A percentile compares a stretch with the other conserved stretches of the same genome.
Evolutionary conservation across 257 asterid genomes (phyloP).

Genomic region (Schizonepeta tenuifolia): DNA sequence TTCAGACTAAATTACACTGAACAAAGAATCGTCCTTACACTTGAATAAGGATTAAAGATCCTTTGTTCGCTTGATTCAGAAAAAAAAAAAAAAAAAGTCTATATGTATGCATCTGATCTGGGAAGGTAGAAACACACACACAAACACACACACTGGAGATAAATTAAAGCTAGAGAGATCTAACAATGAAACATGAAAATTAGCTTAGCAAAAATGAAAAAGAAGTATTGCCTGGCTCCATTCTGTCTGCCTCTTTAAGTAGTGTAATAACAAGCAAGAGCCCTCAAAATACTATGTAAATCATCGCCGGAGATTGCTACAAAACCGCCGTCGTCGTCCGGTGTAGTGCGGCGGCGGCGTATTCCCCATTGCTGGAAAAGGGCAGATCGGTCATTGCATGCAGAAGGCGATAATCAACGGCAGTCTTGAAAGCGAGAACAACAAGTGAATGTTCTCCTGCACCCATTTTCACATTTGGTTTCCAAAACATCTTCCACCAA

Average conservation of each 20-base stretch:
- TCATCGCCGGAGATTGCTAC: conserved; percentile 33
- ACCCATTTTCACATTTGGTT: conserved; percentile 42
- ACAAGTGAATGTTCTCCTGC: not conserved
- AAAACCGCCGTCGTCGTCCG: not conserved
- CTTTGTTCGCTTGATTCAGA: conserved; percentile 26
- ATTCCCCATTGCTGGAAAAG: conserved; percentile 14
- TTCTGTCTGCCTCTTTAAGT: conserved; percentile 69
- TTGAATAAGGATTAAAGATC: not conserved
- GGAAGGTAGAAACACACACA: conserved; percentile 13
- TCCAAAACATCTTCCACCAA: conserved; percentile 42
- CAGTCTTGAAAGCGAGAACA: not conserved
- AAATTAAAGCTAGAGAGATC: not conserved
- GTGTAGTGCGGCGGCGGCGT: conserved; percentile 15
- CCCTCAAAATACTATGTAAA: conserved; percentile 38
- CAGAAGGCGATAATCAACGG: conserved; percentile 22
- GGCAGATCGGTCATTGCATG: conserved; percentile 48
- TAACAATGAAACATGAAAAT: conserved; percentile 2
- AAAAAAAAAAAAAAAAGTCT: conserved; percentile 8
- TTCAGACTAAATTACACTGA: not conserved
- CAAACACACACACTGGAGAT: not conserved
- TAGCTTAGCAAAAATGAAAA: not conserved
- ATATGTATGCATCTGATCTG: conserved; percentile 31
- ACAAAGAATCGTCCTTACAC: conserved; percentile 25
- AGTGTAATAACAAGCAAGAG: conserved; percentile 39
- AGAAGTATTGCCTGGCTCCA: conserved; percentile 78